phyloP scores from a whole-genome alignment of 2,329 filamentous ascomycete genomes.

The Aspergillus calidoustus region DNA sequence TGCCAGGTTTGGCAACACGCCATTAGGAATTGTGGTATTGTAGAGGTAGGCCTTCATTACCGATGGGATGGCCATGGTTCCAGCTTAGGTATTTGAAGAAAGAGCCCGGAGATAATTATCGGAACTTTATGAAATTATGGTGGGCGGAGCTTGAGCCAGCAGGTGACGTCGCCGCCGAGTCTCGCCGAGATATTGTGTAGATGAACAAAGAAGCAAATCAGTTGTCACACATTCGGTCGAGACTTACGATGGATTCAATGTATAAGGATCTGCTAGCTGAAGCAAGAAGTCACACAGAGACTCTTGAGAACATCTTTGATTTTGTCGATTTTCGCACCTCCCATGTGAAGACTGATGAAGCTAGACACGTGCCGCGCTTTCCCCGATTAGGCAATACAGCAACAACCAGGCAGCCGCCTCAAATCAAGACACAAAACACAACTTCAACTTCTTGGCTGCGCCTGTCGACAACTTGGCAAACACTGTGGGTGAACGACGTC shows the following conservation, averaged over 20 bases:
- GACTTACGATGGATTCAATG: neutral
- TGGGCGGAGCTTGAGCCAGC: neutral
- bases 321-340: too few species aligned
- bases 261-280: neutral
- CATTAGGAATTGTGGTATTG: constrained; percentile 44
- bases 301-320: too few species aligned
- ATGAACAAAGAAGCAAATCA: neutral
- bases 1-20: constrained; percentile 59
- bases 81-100: neutral
- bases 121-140: neutral
- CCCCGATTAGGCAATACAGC: constrained; percentile 11
- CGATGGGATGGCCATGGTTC: neutral
- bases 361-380: constrained; percentile 11
- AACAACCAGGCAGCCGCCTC: constrained; percentile 12
- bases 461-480: constrained; percentile 6
- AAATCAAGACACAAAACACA: neutral
- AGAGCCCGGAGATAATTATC: neutral
- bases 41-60: constrained; percentile 65
- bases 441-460: constrained; percentile 7
- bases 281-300: neutral
- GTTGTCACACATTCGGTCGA: neutral
- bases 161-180: neutral
- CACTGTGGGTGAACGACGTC: neutral
- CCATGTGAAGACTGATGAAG: neutral
- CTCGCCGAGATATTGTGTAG: neutral